A percentile compares a stretch with the other conserved stretches of the same genome.
Evolutionary conservation across 2,329 filamentous ascomycete species (phyloP).

Genomic region (Mollisia scopiformis): DNA sequence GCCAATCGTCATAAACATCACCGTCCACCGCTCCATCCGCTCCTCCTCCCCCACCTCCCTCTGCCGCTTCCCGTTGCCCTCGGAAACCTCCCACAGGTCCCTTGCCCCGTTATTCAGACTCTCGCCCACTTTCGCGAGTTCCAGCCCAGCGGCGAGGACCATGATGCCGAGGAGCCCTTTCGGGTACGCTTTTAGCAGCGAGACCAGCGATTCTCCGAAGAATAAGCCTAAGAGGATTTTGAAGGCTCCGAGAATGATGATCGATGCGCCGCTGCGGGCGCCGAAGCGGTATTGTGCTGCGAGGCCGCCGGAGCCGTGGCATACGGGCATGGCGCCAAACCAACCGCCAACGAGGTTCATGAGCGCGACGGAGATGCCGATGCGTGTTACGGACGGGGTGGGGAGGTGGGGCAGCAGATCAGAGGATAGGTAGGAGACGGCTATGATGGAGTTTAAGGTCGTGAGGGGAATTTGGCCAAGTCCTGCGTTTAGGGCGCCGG

Average conservation of each 20-base stretch:
- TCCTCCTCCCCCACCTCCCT: slow-evolving; percentile 67
- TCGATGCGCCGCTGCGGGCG: slow-evolving; percentile 81
- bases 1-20: slow-evolving; percentile 88
- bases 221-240: slow-evolving; percentile 79
- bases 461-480: slow-evolving; percentile 89
- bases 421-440: slow-evolving; percentile 76
- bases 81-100: slow-evolving; percentile 61
- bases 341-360: slow-evolving; percentile 89
- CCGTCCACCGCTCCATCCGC: slow-evolving; percentile 76
- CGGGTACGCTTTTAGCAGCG: slow-evolving; percentile 73
- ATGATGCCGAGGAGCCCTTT: slow-evolving; percentile 80
- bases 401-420: slow-evolving; percentile 75
- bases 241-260: slow-evolving; percentile 76
- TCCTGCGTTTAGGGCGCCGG: slow-evolving; percentile 56
- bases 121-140: slow-evolving; percentile 84
- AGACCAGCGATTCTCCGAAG: slow-evolving; percentile 74
- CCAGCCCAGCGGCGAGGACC: slow-evolving; percentile 86
- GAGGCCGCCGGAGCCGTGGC: slow-evolving; percentile 88
- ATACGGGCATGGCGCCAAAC: slow-evolving; percentile 95
- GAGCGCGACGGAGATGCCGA: slow-evolving; percentile 78
- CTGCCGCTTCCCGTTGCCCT: slow-evolving; percentile 44
- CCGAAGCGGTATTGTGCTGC: slow-evolving; percentile 93
- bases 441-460: slow-evolving; percentile 89
- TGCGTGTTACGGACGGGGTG: slow-evolving; percentile 71
- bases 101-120: slow-evolving; percentile 74